These are phyloP conservation scores for Pelomyxa schiedti DNA, from an alignment of 78 protist genomes.

Conservation along the genomic window DNA sequence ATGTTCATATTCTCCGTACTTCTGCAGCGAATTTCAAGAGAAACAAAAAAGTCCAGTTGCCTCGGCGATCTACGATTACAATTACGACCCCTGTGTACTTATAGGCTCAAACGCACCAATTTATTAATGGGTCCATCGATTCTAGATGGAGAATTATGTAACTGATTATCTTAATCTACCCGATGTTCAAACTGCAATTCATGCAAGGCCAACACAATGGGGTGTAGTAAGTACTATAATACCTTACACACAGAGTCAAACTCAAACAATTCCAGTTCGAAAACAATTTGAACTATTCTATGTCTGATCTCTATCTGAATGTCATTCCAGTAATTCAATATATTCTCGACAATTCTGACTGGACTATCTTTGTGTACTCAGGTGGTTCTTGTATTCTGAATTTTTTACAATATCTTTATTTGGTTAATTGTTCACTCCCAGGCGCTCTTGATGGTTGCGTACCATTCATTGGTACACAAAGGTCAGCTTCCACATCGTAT, in stretches of 20 bases:
- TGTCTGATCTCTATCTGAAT: not conserved
- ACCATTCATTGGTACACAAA: conserved; percentile 18
- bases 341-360: not conserved
- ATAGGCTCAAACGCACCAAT: not conserved
- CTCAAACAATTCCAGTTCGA: no score
- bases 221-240: not conserved
- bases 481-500: no score
- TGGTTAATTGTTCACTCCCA: no score
- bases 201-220: conserved; percentile 4
- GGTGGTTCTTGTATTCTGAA: no score
- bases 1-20: no score
- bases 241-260: no score
- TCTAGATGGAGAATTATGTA: not conserved
- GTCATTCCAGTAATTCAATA: conserved; percentile 7
- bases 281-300: not conserved
- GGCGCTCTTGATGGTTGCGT: conserved; percentile 19
- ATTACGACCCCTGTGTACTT: not conserved
- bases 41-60: not conserved
- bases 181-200: conserved; percentile 21
- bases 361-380: conserved; percentile 7
- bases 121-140: no score
- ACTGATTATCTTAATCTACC: not conserved
- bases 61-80: no score
- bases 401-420: no score
- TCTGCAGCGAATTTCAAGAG: not conserved